Conservation (phyloP, 2,329 filamentous ascomycete genomes). For the Xylariaceae sp. region DNA sequence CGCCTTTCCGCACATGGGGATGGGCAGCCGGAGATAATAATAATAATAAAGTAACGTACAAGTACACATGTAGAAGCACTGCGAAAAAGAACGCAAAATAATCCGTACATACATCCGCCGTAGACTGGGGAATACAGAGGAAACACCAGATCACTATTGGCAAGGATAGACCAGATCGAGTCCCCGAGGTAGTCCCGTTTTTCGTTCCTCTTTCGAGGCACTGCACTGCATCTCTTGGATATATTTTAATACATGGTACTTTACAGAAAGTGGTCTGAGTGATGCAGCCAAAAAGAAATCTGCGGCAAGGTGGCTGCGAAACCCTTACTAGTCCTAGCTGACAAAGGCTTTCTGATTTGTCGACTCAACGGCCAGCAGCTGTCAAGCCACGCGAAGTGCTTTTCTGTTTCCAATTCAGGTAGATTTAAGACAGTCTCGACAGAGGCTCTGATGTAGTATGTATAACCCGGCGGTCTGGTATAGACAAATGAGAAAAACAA, state of each 20-base stretch:
- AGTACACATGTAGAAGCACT: not conserved
- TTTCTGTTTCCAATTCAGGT: constrained; percentile 21
- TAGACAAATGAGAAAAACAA: no score
- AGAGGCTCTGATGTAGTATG: no score
- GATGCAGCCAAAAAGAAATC: constrained; percentile 17
- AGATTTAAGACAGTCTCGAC: no score
- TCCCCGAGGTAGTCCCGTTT: constrained; percentile 30
- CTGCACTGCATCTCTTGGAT: not conserved
- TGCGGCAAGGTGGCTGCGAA: not conserved
- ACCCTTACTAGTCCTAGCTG: not conserved
- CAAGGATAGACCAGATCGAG: constrained; percentile 26
- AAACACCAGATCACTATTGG: constrained; percentile 17
- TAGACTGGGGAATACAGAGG: not conserved
- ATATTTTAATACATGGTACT: not conserved
- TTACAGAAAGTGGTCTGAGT: constrained; percentile 18
- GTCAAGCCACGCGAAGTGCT: constrained; percentile 22
- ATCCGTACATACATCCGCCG: not conserved
- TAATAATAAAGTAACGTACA: not conserved
- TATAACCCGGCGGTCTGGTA: no score
- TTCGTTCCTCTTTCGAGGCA: constrained; percentile 17
- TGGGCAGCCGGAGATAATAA: constrained; percentile 23
- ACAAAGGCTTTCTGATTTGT: constrained; percentile 9
- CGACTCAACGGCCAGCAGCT: constrained; percentile 14
- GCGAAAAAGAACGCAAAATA: constrained; percentile 14
- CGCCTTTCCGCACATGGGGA: constrained; percentile 17